Evolutionary conservation across 495 filamentous ascomycete genomes (phyloP).

Genomic region (Neurospora sp.): DNA sequence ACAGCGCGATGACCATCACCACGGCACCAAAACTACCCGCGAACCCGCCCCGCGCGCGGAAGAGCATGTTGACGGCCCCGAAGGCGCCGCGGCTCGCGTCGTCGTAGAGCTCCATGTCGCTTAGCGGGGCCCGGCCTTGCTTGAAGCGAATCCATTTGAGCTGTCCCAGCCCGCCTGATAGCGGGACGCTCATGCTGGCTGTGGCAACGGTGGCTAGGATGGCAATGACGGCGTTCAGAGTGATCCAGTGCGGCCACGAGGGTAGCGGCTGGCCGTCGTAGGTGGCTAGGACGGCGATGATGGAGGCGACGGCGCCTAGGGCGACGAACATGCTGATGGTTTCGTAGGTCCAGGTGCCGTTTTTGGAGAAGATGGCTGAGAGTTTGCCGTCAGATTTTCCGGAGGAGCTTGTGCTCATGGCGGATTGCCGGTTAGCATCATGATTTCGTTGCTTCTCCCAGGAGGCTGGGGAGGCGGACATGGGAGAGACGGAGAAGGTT

Average conservation of each 20-base stretch:
- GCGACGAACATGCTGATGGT: constrained; percentile 9
- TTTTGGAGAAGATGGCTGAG: constrained; percentile 1
- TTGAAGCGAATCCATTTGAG: constrained; percentile 41
- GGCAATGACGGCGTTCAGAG: constrained; percentile 9
- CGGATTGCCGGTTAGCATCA: not conserved
- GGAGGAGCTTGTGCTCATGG: not conserved
- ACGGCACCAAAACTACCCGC: constrained; percentile 30
- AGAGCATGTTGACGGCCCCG: constrained; percentile 28
- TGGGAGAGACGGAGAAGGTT: not conserved
- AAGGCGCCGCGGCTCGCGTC: constrained; percentile 34
- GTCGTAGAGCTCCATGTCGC: constrained; percentile 35
- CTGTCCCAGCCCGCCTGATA: constrained; percentile 31
- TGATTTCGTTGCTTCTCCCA: not conserved
- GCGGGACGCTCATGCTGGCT: constrained; percentile 27
- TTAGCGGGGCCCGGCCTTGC: constrained; percentile 24
- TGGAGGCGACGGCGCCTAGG: constrained; percentile 15
- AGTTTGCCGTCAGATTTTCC: not conserved
- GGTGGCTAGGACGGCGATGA: constrained; percentile 26
- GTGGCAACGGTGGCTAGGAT: constrained; percentile 5
- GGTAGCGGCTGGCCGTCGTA: constrained; percentile 32
- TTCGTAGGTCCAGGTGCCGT: constrained; percentile 14
- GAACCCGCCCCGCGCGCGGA: constrained; percentile 13
- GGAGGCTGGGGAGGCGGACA: not conserved
- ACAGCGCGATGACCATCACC: constrained; percentile 30
- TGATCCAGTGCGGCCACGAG: constrained; percentile 30